Evolutionary conservation across 768 basidiomycete genomes (phyloP), one percentile per base, ranked within the genome.

Genomic region (Lactarius hatsudake): DNA sequence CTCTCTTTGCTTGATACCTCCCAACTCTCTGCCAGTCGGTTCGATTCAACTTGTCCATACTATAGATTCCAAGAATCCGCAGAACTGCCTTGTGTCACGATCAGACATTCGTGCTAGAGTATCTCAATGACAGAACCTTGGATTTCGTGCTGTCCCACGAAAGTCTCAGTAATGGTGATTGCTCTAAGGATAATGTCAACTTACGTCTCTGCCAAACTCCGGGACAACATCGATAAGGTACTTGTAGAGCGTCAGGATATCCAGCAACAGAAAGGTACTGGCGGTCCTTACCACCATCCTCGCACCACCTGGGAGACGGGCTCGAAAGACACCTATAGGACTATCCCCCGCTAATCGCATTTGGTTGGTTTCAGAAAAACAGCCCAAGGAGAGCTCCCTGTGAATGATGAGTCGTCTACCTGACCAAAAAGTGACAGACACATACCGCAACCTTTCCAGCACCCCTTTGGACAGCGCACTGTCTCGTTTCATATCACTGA

Each of bases 341-440:
- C 64, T 69, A 45, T 69, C 51, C 26, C 18, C 65, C 3, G 69
- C 62, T 32, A 71, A 38, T 4, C 40, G 43, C 45, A 43, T 69
- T 32, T 69, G 68, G 1, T 71, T 71, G 3, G 64, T 61, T 30
- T 63, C 20, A 9, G 68, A 69, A 40, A 71, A 71, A 36, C 28
- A 63, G 0, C 68, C 68, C 13, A 32, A 38, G 12, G 68, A 69
- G 23, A 71, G 62, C 30, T 69, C 68, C 42, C 68, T 71, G 42
- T 7, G 3, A 55, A 18, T 5, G 34, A 1, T 54, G 13, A n/a
- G 30, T 40, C 20, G 32, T 17, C 40, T 5, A 63, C 26, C 1
- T 18, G 23, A 57, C 30, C 28, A 30, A 8, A 12, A 18, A 34
- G 18, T 13, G 12, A 53, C 15, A 5, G 23, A n/a, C 7, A 48